These are phyloP conservation scores for Penicillium sp. DNA, from an alignment of 2,329 filamentous ascomycete species.

Conservation along the genomic window DNA sequence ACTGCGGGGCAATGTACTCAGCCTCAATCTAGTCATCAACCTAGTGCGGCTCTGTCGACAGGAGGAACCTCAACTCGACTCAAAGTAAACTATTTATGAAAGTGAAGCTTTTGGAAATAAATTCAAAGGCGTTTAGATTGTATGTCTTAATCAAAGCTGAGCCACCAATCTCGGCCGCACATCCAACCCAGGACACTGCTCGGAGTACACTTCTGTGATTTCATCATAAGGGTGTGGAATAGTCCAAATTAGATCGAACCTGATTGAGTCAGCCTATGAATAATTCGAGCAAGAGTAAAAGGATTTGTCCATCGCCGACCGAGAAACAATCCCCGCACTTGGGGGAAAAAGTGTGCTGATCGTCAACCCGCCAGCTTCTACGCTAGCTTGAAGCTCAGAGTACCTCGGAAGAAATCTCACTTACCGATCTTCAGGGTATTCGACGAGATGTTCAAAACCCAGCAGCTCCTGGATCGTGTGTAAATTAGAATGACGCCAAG, in stretches of 20 bases:
- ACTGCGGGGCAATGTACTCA: no score
- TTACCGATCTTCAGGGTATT: slow-evolving; percentile 29
- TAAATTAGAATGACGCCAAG: slow-evolving; percentile 31
- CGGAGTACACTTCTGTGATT: slow-evolving; percentile 25
- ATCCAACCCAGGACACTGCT: slow-evolving; percentile 29
- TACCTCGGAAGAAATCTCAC: slow-evolving; percentile 3
- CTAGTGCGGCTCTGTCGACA: no score
- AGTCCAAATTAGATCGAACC: slow-evolving; percentile 33
- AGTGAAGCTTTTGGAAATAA: background rate
- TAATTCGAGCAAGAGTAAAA: background rate
- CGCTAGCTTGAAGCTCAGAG: background rate
- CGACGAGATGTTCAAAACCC: slow-evolving; percentile 18
- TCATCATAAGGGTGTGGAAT: slow-evolving; percentile 28
- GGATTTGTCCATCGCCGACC: background rate
- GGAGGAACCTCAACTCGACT: no score
- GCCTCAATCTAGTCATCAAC: no score
- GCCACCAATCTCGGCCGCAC: slow-evolving; percentile 11
- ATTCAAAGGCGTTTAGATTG: background rate
- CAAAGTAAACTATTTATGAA: background rate
- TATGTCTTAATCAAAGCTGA: slow-evolving; percentile 16
- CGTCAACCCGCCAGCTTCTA: background rate
- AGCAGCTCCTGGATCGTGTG: slow-evolving; percentile 19
- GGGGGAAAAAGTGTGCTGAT: background rate
- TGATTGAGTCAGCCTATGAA: slow-evolving; percentile 7
- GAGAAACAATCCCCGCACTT: background rate